Base-by-base conservation (phyloP, 495 filamentous ascomycete genomes). In the Aspergillus cavernicola region DNA sequence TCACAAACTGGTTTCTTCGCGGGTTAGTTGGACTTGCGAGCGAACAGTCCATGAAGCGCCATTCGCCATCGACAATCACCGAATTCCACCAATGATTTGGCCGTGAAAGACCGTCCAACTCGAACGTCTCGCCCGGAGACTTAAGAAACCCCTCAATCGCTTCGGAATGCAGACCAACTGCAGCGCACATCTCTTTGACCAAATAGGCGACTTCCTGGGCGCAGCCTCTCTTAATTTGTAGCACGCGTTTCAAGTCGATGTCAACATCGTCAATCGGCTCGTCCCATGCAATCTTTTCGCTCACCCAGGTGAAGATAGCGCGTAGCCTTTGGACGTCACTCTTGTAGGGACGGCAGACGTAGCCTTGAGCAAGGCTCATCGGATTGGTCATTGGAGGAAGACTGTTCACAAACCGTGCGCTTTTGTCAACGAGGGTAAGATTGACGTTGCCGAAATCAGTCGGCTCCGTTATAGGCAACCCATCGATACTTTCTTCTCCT, bases 11-110 rank as follows among this genome's bases (percentile, higher is more conserved):
- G 15, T 71, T 77, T 42, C 93, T 79, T 24, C 80, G 80, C 8
- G 95, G 93, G 55, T 97, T 89, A 0, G 92, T 95, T 26, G 93
- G 91, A 52, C 84, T 89, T 20, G 95, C 90, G 26, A 99, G 77
- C 16, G 90, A 90, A 62, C 89, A 95, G 67, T 99, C 93, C 80
- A 99, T 92, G 53, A 97, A 85, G 41, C 93, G 86, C 93, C 93
- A 99, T 68, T 96, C 89, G 13, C 88, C 85, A 61, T 99, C 95
- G 10, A 96, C 85, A 32, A 96, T 70, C 3, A 99, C 91, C 1
- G 90, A 85, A 62, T 99, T 99, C 93, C 93, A 99, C 87, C 89
- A 97, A 75, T 99, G 93, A 59, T 99, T 99, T 7, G 92, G 81
- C 31, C 86, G 83, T 50, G 87, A 82, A 12, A 85, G 80, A 39